Evolutionary conservation across 2,329 filamentous ascomycete genomes (phyloP), one percentile per base, ranked within the genome.

Genomic region (Chrysosporium keratinophilum): DNA sequence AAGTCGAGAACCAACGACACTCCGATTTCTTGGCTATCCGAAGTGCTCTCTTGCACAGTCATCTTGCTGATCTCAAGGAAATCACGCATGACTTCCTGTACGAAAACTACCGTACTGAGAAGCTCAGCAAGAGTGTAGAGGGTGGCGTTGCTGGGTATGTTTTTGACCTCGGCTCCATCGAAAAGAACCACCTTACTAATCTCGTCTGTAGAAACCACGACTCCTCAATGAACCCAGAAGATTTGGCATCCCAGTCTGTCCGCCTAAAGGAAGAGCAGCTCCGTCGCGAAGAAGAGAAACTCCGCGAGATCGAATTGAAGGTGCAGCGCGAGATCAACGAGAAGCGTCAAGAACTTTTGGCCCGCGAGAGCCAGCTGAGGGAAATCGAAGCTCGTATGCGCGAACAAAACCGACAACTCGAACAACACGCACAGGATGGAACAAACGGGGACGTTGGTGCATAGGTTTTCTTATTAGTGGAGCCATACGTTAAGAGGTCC

Each of bases 101-200:
- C 76, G 93, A 98, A 73, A 98, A 98, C 77, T 98, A 98, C 81
- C 89, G 93, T 88, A 98, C 93, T 68, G 93, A 98, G 87, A 97
- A 97, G 79, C 87, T 98, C 65, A 95, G 88, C 78, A 98, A 97
- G 88, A 96, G 89, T 71, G 93, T 98, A 64, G 90, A 96, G 69
- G 88, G 88, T 71, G 87, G 87, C 74, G 80, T 83, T 74, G 81
- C 83, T 81, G 82, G 83, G 89, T 95, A 87, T 64, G 89, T 88
- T 57, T 54, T 50, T 42, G 6, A 20, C 40, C 12, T 19, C 12
- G 10, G 17, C 48, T 15, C 15, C 40, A 14, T 49, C 35, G 15
- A 35, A 33, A 52, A 35, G 23, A 28, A 39, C 49, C 47, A 31
- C 6, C n/a, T 49, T 55, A 50, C 47, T 54, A 33, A 56, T 47